phyloP scores from a whole-genome alignment of 345 rosid species.

The Eucalyptus regnans region DNA sequence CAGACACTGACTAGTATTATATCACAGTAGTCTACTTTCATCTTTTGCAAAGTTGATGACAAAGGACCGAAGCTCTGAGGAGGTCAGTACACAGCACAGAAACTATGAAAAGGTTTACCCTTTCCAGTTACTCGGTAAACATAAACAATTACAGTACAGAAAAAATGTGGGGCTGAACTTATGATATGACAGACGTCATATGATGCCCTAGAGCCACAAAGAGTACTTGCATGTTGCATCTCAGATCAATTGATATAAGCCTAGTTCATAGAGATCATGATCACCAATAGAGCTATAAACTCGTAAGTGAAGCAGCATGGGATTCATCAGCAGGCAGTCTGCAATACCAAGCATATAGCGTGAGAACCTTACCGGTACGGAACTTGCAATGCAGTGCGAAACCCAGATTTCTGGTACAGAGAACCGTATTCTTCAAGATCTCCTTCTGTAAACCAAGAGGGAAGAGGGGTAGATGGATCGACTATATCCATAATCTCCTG shows the following conservation, averaged over 20 bases:
- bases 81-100: neutral
- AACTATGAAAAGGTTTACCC: neutral
- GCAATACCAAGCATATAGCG: neutral
- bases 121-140: neutral
- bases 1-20: neutral
- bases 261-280: neutral
- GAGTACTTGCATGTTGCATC: neutral
- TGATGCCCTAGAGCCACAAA: neutral
- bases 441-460: constrained; percentile 41
- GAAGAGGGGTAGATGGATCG: constrained; percentile 38
- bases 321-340: neutral
- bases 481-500: constrained; percentile 53
- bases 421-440: constrained; percentile 37
- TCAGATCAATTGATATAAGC: neutral
- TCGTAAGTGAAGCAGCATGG: neutral
- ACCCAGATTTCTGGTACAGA: constrained; percentile 41
- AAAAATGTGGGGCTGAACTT: neutral
- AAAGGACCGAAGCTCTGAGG: neutral
- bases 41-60: neutral
- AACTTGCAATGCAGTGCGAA: constrained; percentile 36
- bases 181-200: neutral
- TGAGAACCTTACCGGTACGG: constrained; percentile 29
- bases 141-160: neutral
- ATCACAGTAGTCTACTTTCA: neutral
- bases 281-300: neutral